phyloP scores from a whole-genome alignment of 257 asterid species.

The Lithospermum erythrorhizon region DNA sequence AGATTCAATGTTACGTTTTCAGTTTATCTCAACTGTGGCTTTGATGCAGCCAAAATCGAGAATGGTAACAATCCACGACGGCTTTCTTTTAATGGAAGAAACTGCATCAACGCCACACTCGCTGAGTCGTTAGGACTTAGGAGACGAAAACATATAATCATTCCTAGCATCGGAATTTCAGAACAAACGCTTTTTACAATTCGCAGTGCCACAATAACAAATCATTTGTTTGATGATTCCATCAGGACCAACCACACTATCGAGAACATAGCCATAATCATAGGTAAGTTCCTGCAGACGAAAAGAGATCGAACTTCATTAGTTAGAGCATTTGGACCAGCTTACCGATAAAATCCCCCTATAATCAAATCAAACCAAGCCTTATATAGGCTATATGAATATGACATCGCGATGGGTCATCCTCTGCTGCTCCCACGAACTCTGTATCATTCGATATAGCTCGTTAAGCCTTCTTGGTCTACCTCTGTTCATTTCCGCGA shows the following conservation, averaged over 20 bases:
- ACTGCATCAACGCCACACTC: neutral
- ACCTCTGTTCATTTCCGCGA: too few relatives aligned
- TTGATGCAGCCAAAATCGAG: neutral
- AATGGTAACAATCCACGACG: neutral
- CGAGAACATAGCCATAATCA: constrained; percentile 69
- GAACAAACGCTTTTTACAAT: constrained; percentile 55
- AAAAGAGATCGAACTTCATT: neutral
- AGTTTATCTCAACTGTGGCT: neutral
- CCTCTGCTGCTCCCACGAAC: too few relatives aligned
- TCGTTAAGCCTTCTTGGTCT: too few relatives aligned
- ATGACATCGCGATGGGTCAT: too few relatives aligned
- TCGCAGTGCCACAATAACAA: constrained; percentile 67
- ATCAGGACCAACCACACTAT: constrained; percentile 64
- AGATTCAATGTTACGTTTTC: too few relatives aligned
- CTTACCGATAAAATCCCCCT: too few relatives aligned
- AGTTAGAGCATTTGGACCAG: neutral
- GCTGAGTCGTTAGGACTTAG: neutral
- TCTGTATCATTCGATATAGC: too few relatives aligned
- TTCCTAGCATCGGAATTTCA: neutral
- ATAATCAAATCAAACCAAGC: too few relatives aligned
- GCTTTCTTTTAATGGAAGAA: neutral
- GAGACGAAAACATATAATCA: neutral
- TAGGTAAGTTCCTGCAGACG: constrained; percentile 58
- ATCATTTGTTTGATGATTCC: constrained; percentile 41
- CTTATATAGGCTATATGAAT: too few relatives aligned